Evolutionary conservation across 805 yeast genomes (phyloP), one percentile per base, ranked within the genome.

Genomic region (Peterozyma xylosa): DNA sequence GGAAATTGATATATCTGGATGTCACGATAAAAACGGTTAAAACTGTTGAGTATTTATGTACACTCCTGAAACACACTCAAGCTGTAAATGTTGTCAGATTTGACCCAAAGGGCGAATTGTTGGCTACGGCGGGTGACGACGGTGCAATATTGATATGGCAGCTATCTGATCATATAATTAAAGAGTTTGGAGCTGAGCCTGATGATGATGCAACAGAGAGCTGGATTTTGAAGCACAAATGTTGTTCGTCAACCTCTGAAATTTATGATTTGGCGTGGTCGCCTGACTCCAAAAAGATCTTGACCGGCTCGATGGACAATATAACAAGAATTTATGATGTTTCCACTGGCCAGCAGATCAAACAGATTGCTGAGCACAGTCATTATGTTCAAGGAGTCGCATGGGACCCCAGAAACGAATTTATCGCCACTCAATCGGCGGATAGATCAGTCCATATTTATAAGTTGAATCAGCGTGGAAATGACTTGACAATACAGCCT

Each of bases 121-220:
- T 93, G 17, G 98, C 98, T 0, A 75, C 91, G 0, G 97, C 96
- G 0, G 95, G 97, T 3, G 99, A 93, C 57, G 99, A 93, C 60
- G 98, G 99, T 1, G 78, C 83, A 6, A 74, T 93, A 21, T 68
- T 90, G 50, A 62, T 93, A 33, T 93, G 99, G 99, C 70, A 67
- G 35, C 66, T 73, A 16, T 67, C 78, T 17, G 80, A 77, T 39
- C 65, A 66, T 3, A 65, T 79, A 14, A 68, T 75, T 5, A 68
- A 69, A 48, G 86, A 83, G 35, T 79, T 81, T 56, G 90, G 86
- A 2, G 65, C 55, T n/a, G 74, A 66, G 16, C 64, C 63, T 42
- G 73, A 70, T 35, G 82, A 76, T 37, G 86, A 78, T 17, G 54
- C 68, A 11, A 67, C 71, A 45, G 98, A 93, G 57, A 70, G 80